Conservation (phyloP, 202 grass and related monocot genomes). For the Brachypodium distachyon region DNA sequence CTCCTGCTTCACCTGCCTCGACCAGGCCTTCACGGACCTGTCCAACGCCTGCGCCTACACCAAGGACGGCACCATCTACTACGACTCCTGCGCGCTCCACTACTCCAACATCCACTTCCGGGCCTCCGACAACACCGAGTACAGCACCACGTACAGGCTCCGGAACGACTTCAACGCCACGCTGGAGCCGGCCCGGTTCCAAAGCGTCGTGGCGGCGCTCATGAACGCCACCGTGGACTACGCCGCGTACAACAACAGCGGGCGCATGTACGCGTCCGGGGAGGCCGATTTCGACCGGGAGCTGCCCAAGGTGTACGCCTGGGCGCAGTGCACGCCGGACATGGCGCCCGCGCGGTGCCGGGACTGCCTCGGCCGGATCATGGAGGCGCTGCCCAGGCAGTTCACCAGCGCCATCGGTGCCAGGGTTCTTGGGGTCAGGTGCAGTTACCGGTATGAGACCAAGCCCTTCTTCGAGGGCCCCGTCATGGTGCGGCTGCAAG, state of each 20-base stretch:
- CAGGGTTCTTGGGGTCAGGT: conserved; percentile 11
- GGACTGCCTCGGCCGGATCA: not conserved
- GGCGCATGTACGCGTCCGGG: conserved; percentile 25
- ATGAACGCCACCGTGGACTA: conserved; percentile 26
- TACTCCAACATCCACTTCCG: conserved; percentile 35
- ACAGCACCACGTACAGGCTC: not conserved
- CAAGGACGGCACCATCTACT: conserved; percentile 20
- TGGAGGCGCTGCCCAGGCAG: not conserved
- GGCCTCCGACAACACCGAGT: not conserved
- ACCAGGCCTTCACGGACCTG: conserved; percentile 7
- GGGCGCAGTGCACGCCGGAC: conserved; percentile 54
- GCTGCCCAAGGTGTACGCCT: conserved; percentile 26
- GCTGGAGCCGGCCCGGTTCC: not conserved
- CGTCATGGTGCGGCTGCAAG: not conserved
- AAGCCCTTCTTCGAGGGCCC: conserved; percentile 16
- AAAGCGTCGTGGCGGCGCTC: conserved; percentile 10
- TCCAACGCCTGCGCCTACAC: not conserved
- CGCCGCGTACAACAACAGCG: conserved; percentile 25
- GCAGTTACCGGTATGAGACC: conserved; percentile 33
- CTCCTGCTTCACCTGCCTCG: conserved; percentile 18
- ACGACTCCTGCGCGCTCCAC: conserved; percentile 31
- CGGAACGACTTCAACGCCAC: not conserved
- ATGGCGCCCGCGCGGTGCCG: conserved; percentile 6
- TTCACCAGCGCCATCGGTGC: not conserved
- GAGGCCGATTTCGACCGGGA: conserved; percentile 16